phyloP scores from a whole-genome alignment of 2,329 filamentous ascomycete species.

The Colletotrichum coccodes region DNA sequence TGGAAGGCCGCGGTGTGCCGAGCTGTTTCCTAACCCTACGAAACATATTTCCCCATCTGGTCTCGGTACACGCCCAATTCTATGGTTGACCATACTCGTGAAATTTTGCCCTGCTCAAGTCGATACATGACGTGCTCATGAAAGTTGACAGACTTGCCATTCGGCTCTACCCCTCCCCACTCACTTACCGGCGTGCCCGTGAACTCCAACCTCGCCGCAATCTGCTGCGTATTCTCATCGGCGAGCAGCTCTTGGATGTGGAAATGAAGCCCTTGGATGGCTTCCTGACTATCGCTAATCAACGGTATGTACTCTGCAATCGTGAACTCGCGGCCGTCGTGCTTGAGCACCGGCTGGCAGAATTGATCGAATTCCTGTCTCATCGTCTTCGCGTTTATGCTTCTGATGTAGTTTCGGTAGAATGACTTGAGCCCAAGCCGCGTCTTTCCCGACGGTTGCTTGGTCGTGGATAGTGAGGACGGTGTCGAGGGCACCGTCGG shows the following conservation, averaged over 20 bases:
- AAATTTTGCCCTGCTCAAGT: constrained; percentile 44
- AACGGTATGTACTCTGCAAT: constrained; percentile 40
- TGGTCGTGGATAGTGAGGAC: not conserved
- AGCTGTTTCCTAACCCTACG: not conserved
- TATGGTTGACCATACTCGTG: constrained; percentile 44
- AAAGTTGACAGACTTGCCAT: constrained; percentile 41
- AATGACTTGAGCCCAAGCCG: not conserved
- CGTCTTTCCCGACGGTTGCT: not conserved
- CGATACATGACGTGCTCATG: constrained; percentile 47
- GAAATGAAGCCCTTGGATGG: constrained; percentile 41
- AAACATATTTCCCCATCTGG: not conserved
- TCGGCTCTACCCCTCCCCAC: constrained; percentile 41
- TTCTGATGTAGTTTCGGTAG: constrained; percentile 43
- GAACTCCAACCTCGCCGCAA: constrained; percentile 44
- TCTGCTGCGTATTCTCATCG: constrained; percentile 41
- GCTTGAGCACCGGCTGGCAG: constrained; percentile 39
- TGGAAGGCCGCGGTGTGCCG: too few species aligned
- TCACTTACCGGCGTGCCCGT: constrained; percentile 40
- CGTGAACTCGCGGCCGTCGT: constrained; percentile 41
- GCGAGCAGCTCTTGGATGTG: constrained; percentile 39
- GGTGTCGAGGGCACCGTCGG: not conserved
- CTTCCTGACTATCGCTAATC: constrained; percentile 41
- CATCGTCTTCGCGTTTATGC: constrained; percentile 45
- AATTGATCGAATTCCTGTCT: constrained; percentile 37
- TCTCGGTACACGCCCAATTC: constrained; percentile 40